These are phyloP conservation scores for Aspergillus felis DNA, from an alignment of 2,329 filamentous ascomycete genomes.

Conservation along the genomic window DNA sequence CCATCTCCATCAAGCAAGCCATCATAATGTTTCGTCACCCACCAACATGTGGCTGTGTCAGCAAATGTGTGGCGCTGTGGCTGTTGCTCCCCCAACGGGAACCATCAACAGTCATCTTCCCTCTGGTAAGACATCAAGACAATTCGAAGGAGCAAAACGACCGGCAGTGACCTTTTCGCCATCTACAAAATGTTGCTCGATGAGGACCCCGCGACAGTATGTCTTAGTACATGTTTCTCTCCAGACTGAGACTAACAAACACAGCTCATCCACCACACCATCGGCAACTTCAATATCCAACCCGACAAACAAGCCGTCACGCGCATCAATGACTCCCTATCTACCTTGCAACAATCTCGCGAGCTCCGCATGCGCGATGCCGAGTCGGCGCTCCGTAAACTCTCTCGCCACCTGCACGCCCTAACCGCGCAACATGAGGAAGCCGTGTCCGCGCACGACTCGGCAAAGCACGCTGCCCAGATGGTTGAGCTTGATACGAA, in stretches of 20 bases:
- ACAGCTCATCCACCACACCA: slow-evolving; percentile 86
- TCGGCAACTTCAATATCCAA: slow-evolving; percentile 89
- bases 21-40: slow-evolving; percentile 20
- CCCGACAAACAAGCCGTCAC: slow-evolving; percentile 81
- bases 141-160: background rate
- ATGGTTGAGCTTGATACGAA: slow-evolving; percentile 86
- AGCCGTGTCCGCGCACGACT: slow-evolving; percentile 69
- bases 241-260: slow-evolving; percentile 3
- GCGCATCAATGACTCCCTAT: slow-evolving; percentile 78
- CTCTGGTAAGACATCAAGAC: background rate
- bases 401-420: slow-evolving; percentile 71
- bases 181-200: slow-evolving; percentile 77
- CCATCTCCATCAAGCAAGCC: background rate
- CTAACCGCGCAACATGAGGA: slow-evolving; percentile 73
- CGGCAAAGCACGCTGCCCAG: slow-evolving; percentile 73
- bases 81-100: slow-evolving; percentile 39
- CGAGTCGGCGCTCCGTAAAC: slow-evolving; percentile 64
- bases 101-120: slow-evolving; percentile 12
- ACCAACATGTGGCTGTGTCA: slow-evolving; percentile 34
- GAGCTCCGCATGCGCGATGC: slow-evolving; percentile 70
- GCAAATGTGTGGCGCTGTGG: slow-evolving; percentile 20
- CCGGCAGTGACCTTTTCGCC: background rate
- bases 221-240: slow-evolving; percentile 19
- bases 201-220: slow-evolving; percentile 82
- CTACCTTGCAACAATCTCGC: slow-evolving; percentile 78